These are phyloP conservation scores for Candida taoyuanica DNA, from an alignment of 805 yeast species.

Conservation along the genomic window DNA sequence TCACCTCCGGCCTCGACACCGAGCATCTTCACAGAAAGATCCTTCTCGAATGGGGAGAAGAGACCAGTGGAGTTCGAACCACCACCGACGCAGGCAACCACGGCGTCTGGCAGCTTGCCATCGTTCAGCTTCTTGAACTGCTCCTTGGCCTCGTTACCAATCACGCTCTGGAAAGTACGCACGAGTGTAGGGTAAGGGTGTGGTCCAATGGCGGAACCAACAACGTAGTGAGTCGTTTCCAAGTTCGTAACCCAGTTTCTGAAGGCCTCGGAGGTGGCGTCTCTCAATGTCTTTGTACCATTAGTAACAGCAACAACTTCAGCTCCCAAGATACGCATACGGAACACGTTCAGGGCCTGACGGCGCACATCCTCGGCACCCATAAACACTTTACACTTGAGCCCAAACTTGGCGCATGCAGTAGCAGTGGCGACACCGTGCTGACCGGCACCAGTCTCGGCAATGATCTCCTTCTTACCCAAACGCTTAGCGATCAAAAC, in stretches of 20 bases:
- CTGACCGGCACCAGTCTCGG: slow-evolving; percentile 93
- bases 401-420: slow-evolving; percentile 88
- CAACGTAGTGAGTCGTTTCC: slow-evolving; percentile 85
- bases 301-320: slow-evolving; percentile 88
- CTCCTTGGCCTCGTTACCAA: slow-evolving; percentile 91
- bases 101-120: slow-evolving; percentile 85
- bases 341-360: slow-evolving; percentile 95
- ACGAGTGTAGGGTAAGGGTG: slow-evolving; percentile 98
- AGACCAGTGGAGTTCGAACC: slow-evolving; percentile 97
- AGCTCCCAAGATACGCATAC: slow-evolving; percentile 96
- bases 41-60: slow-evolving; percentile 90
- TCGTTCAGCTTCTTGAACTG: slow-evolving; percentile 76
- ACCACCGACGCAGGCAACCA: slow-evolving; percentile 99
- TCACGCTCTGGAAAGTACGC: slow-evolving; percentile 95
- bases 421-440: slow-evolving; percentile 94
- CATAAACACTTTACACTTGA: slow-evolving; percentile 93
- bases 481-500: slow-evolving; percentile 73
- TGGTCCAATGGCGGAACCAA: slow-evolving; percentile 98
- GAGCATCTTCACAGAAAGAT: slow-evolving; percentile 65
- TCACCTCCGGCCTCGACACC: slow-evolving; percentile 99
- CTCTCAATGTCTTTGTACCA: slow-evolving; percentile 95
- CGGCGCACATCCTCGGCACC: slow-evolving; percentile 99
- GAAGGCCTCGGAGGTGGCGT: slow-evolving; percentile 97
- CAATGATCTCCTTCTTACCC: slow-evolving; percentile 73
- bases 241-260: slow-evolving; percentile 91